Conservation (phyloP, 1,284 basidiomycete genomes). For the Boletus nobilissimus region DNA sequence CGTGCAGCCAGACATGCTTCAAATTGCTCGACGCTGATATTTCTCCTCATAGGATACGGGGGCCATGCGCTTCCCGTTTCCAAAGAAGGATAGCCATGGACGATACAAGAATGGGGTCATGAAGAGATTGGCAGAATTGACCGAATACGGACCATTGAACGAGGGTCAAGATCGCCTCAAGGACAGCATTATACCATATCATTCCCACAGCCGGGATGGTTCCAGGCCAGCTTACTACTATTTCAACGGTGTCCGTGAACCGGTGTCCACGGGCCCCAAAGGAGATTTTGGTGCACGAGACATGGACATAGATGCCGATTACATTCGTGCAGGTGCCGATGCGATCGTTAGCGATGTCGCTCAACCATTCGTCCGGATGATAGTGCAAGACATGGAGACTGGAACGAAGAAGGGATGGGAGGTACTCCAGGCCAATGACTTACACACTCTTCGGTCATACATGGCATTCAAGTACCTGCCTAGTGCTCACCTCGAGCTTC, state of each 20-base stretch:
- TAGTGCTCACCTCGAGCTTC: slow-evolving; percentile 29
- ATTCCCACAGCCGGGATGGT: slow-evolving; percentile 8
- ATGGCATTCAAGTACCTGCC: slow-evolving; percentile 37
- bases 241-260: slow-evolving; percentile 25
- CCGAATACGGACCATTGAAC: slow-evolving; percentile 31
- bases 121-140: slow-evolving; percentile 46
- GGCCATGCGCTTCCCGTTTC: slow-evolving; percentile 47
- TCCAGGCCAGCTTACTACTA: slow-evolving; percentile 26
- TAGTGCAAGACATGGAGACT: slow-evolving; percentile 23
- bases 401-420: slow-evolving; percentile 30
- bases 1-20: background rate
- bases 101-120: slow-evolving; percentile 41
- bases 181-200: slow-evolving; percentile 26
- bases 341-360: slow-evolving; percentile 25
- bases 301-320: slow-evolving; percentile 25
- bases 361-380: slow-evolving; percentile 21
- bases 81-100: slow-evolving; percentile 29
- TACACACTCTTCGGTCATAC: slow-evolving; percentile 26
- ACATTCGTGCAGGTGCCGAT: slow-evolving; percentile 26
- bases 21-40: background rate
- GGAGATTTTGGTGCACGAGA: slow-evolving; percentile 25
- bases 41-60: slow-evolving; percentile 39
- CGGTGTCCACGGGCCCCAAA: background rate
- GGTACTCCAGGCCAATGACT: slow-evolving; percentile 23
- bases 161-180: slow-evolving; percentile 21